Evolutionary conservation across 345 rosid species (phyloP), one percentile per base, ranked within the genome.

Genomic region (Pugionium cornutum): DNA sequence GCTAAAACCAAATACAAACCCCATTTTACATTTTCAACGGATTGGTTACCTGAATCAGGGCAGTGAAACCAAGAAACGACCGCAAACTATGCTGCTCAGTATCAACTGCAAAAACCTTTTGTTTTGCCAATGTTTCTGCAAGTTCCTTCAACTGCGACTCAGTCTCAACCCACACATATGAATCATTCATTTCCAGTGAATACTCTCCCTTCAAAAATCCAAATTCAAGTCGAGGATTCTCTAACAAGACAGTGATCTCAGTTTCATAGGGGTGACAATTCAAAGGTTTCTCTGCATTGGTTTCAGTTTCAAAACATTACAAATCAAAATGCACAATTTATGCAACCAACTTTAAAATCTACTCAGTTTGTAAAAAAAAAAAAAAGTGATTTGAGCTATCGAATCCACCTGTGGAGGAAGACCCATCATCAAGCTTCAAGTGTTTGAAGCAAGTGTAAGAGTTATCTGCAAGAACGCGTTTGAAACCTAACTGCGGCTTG

Each of bases 1-100:
- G 6, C 33, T 8, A 46, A 32, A 69, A 44, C n/a, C 64, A 44
- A 60, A 56, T 39, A 52, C 29, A 57, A 6, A 7, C 2, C 29
- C 6, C 1, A 35, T 62, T 44, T 62, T 4, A 50, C 5, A 32
- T 5, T 10, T 26, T 4, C 35, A 1, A 42, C 8, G 6, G 34
- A 0, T 1, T 7, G n/a, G 2, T 48, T 53, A 92, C 98, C 95
- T 92, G 98, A 67, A 92, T 63, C 1, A 89, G 68, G 79, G 94
- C 88, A 10, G 97, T 92, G 76, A 92, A 86, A 18, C 98, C 96
- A 25, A 83, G 84, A 81, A 84, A 92, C 0, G 98, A 92, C 2
- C 86, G 77, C 1, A 87, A 64, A 72, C 96, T 84, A 72, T 92
- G 98, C 57, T 92, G 98, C 76, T 92, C 98, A 1, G 97, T 92